A percentile compares a stretch with the other conserved stretches of the same genome.
phyloP scores from a whole-genome alignment of 139 green algal species.

The Ettlia oleoabundans region DNA sequence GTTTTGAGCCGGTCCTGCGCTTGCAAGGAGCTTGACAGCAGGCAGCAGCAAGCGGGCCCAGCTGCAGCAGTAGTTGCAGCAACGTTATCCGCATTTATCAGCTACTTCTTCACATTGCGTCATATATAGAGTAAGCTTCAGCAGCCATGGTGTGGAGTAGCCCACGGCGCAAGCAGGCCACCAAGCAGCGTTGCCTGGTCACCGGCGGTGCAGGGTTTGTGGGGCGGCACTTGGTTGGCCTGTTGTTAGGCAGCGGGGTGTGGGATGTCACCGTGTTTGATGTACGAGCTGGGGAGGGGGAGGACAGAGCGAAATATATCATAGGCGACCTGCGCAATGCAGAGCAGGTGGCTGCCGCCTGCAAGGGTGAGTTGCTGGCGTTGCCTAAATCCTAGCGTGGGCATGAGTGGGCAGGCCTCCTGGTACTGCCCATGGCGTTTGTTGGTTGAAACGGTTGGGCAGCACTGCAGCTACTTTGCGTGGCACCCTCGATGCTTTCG shows the following conservation, averaged over 20 bases:
- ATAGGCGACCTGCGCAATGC: constrained; percentile 70
- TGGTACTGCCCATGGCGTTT: too few relatives aligned
- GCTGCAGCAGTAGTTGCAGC: background rate
- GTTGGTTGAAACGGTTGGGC: too few relatives aligned
- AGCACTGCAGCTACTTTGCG: too few relatives aligned
- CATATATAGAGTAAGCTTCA: background rate
- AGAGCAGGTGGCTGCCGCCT: constrained; percentile 52
- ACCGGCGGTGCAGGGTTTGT: constrained; percentile 89
- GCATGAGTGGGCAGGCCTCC: too few relatives aligned
- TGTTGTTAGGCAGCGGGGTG: constrained; percentile 66
- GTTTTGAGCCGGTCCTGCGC: background rate
- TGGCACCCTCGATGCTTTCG: too few relatives aligned
- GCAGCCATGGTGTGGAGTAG: constrained; percentile 1
- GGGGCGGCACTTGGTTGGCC: constrained; percentile 77
- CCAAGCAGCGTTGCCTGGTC: constrained; percentile 63
- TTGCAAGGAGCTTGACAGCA: too few relatives aligned
- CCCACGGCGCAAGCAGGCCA: background rate
- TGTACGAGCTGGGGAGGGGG: constrained; percentile 54
- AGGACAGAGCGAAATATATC: constrained; percentile 42
- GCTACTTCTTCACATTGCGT: background rate
- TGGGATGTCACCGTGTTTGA: constrained; percentile 84
- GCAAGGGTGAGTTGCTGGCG: constrained; percentile 21
- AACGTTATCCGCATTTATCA: background rate
- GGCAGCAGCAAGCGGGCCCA: background rate
- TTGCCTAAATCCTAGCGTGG: background rate